Conservation (phyloP, 805 yeast genomes). For the Kluyveromyces wickerhamii region DNA sequence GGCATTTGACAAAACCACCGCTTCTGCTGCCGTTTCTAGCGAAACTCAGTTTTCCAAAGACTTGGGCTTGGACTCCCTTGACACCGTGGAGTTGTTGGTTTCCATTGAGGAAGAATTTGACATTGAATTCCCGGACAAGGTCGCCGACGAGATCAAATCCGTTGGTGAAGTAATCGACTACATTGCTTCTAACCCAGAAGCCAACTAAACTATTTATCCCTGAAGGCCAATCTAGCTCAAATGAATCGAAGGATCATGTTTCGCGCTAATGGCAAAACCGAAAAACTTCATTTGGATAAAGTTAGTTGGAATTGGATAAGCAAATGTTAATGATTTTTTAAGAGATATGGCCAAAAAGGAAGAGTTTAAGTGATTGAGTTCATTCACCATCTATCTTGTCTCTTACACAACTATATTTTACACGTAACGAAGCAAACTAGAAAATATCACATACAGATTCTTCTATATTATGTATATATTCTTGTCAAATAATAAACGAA, state of each 20-base stretch:
- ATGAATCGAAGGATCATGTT: too few relatives aligned
- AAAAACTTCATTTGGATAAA: too few relatives aligned
- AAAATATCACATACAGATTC: slow-evolving; percentile 1
- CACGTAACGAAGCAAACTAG: slow-evolving; percentile 1
- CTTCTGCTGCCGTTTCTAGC: slow-evolving; percentile 31
- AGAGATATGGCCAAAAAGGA: too few relatives aligned
- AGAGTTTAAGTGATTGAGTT: too few relatives aligned
- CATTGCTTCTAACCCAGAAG: slow-evolving; percentile 58
- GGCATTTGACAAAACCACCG: slow-evolving; percentile 54
- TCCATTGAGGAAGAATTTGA: slow-evolving; percentile 92
- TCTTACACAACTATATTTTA: too few relatives aligned
- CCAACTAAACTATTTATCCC: slow-evolving; percentile 21
- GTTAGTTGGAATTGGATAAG: too few relatives aligned
- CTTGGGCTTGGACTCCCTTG: slow-evolving; percentile 72
- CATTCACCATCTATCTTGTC: too few relatives aligned
- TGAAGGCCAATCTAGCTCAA: too few relatives aligned
- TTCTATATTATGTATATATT: slow-evolving; percentile 1
- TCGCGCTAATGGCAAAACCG: too few relatives aligned
- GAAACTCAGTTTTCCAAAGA: slow-evolving; percentile 47
- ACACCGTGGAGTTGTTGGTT: slow-evolving; percentile 90
- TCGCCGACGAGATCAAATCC: slow-evolving; percentile 88
- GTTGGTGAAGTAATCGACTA: slow-evolving; percentile 90
- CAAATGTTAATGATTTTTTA: too few relatives aligned
- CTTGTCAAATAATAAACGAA: slow-evolving; percentile 1
- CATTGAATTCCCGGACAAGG: slow-evolving; percentile 78